phyloP scores from a whole-genome alignment of 179 eudicot genomes.

The Heliamphora pulchella region DNA sequence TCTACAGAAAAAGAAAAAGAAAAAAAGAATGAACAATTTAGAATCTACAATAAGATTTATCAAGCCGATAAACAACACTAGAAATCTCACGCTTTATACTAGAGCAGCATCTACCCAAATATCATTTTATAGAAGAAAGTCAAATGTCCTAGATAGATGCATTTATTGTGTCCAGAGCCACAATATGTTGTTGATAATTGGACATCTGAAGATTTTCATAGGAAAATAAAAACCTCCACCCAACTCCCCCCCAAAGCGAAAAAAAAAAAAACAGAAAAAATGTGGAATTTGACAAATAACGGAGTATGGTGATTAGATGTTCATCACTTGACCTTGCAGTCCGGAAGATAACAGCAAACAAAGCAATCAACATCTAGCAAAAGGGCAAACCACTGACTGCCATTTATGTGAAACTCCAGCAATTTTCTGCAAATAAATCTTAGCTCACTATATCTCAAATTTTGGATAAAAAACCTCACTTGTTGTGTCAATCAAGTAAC shows the following conservation, averaged over 20 bases:
- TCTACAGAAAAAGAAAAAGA: too few species aligned
- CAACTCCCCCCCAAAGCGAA: too few species aligned
- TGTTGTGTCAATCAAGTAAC: too few species aligned
- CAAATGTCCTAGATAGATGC: neutral
- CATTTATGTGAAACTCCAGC: neutral
- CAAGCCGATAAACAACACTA: too few species aligned
- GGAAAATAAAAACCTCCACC: neutral
- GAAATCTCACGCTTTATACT: neutral
- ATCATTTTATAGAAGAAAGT: neutral
- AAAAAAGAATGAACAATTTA: neutral
- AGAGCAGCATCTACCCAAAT: neutral
- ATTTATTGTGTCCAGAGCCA: neutral
- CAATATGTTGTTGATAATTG: neutral
- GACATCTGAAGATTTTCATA: neutral
- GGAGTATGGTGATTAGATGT: neutral
- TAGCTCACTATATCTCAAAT: neutral
- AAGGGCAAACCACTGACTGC: neutral
- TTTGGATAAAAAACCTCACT: neutral
- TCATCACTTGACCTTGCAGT: neutral
- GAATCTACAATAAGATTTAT: neutral
- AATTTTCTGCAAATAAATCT: neutral
- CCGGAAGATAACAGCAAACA: neutral
- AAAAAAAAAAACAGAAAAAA: neutral
- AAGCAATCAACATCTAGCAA: neutral
- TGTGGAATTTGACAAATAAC: neutral